A percentile compares a stretch with the other conserved stretches of the same genome.
phyloP scores from a whole-genome alignment of 2,329 filamentous ascomycete genomes.

The Neonectria faginata region DNA sequence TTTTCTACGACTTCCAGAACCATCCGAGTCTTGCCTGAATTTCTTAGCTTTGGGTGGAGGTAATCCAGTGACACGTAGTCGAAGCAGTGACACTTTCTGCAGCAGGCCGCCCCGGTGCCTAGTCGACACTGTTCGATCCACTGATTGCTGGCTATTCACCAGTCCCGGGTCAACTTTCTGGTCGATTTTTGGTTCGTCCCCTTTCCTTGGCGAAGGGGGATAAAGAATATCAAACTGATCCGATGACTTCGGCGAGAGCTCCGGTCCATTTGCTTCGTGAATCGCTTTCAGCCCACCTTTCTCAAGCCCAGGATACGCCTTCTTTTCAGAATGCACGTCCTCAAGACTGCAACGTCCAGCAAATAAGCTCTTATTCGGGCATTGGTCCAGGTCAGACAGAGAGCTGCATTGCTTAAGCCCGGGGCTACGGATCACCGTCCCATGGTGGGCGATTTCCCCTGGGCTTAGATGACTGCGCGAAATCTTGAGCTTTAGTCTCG shows the following conservation, averaged over 20 bases:
- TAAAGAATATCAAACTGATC: conserved; percentile 53
- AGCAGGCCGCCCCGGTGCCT: conserved; percentile 34
- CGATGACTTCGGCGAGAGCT: conserved; percentile 41
- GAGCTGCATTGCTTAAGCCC: conserved; percentile 51
- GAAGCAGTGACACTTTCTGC: conserved; percentile 49
- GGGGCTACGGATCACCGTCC: conserved; percentile 35
- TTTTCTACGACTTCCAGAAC: conserved; percentile 19
- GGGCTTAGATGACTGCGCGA: conserved; percentile 47
- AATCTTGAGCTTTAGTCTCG: conserved; percentile 50
- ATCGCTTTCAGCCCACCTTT: conserved; percentile 22
- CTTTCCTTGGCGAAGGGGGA: conserved; percentile 41
- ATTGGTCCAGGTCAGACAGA: conserved; percentile 46
- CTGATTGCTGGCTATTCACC: conserved; percentile 2
- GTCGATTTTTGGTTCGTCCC: conserved; percentile 19
- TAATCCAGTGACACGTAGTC: conserved; percentile 39
- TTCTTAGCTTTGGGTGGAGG: conserved; percentile 30
- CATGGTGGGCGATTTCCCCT: conserved; percentile 26
- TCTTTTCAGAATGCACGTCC: conserved; percentile 25
- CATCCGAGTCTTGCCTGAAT: conserved; percentile 14
- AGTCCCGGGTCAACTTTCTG: conserved; percentile 25
- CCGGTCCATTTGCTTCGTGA: conserved; percentile 24
- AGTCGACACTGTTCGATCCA: not conserved
- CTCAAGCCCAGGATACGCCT: conserved; percentile 20
- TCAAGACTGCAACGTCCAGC: conserved; percentile 28
- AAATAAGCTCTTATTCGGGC: conserved; percentile 28